A percentile compares a stretch with the other conserved stretches of the same genome.
These are phyloP conservation scores for Exidia glandulosa DNA, from an alignment of 768 basidiomycete species.

Conservation along the genomic window DNA sequence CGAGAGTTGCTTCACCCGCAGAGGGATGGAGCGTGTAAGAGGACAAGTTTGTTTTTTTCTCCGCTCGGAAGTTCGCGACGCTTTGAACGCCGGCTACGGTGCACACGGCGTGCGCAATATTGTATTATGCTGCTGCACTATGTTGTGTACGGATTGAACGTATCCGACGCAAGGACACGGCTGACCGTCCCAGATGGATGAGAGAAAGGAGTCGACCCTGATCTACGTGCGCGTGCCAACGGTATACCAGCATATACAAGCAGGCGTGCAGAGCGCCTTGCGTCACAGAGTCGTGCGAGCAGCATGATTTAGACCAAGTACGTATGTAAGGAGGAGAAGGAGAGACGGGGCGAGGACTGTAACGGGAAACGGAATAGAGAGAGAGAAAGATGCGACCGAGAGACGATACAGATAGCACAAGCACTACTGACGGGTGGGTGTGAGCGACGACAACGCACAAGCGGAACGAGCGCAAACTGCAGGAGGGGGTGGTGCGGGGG, in stretches of 20 bases:
- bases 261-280: too few species aligned
- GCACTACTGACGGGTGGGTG: too few species aligned
- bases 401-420: not conserved
- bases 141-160: too few species aligned
- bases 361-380: not conserved
- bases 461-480: not conserved
- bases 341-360: not conserved
- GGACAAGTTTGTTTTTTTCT: slow-evolving; percentile 11
- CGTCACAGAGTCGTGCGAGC: too few species aligned
- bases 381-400: not conserved
- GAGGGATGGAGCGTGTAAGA: slow-evolving; percentile 24
- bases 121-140: too few species aligned
- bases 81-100: too few species aligned
- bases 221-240: too few species aligned
- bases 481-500: not conserved
- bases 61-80: not conserved
- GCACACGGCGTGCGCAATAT: too few species aligned
- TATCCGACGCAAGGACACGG: too few species aligned
- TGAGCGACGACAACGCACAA: not conserved
- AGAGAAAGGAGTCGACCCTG: too few species aligned
- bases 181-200: too few species aligned
- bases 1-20: slow-evolving; percentile 43
- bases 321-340: not conserved
- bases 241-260: too few species aligned
- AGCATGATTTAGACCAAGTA: not conserved